phyloP scores from a whole-genome alignment of 2,329 filamentous ascomycete species.

The Trichothecium sympodiale region DNA sequence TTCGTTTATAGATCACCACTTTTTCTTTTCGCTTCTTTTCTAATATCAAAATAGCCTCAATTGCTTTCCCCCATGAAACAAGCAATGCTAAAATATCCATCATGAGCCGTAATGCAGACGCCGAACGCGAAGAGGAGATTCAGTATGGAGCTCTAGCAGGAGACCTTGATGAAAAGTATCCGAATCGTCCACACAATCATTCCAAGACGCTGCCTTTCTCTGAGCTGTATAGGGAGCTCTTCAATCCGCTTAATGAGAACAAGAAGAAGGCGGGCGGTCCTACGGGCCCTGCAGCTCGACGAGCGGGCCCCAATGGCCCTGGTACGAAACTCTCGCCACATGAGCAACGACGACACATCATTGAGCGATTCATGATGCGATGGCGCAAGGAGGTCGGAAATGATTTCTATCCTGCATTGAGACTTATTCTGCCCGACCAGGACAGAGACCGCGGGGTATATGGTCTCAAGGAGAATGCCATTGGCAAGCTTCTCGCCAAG shows the following conservation, averaged over 20 bases:
- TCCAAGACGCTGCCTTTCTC: constrained; percentile 73
- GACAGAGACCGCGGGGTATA: constrained; percentile 90
- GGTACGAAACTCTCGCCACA: constrained; percentile 53
- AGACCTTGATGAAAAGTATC: constrained; percentile 44
- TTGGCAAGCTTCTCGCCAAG: constrained; percentile 84
- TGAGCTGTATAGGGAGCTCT: constrained; percentile 64
- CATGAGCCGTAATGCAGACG: constrained; percentile 17
- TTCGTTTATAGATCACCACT: too few relatives aligned
- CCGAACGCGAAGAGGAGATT: constrained; percentile 36
- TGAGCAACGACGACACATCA: constrained; percentile 69
- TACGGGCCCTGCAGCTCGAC: constrained; percentile 42
- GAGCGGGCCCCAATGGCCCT: constrained; percentile 45
- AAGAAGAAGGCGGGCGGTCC: constrained; percentile 58
- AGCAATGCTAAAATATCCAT: too few relatives aligned
- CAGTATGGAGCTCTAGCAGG: constrained; percentile 35
- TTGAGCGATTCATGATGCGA: constrained; percentile 72
- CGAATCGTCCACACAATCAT: constrained; percentile 72
- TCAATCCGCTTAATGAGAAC: constrained; percentile 70
- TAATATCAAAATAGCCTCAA: too few relatives aligned
- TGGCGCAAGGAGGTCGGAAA: constrained; percentile 85
- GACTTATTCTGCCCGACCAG: constrained; percentile 85
- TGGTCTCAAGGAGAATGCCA: constrained; percentile 82
- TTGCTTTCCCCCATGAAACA: too few relatives aligned
- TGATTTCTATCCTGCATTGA: constrained; percentile 87
- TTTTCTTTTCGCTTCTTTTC: too few relatives aligned